Evolutionary conservation across 1,284 basidiomycete species (phyloP).

Genomic region (Salmacisia buchloeana): DNA sequence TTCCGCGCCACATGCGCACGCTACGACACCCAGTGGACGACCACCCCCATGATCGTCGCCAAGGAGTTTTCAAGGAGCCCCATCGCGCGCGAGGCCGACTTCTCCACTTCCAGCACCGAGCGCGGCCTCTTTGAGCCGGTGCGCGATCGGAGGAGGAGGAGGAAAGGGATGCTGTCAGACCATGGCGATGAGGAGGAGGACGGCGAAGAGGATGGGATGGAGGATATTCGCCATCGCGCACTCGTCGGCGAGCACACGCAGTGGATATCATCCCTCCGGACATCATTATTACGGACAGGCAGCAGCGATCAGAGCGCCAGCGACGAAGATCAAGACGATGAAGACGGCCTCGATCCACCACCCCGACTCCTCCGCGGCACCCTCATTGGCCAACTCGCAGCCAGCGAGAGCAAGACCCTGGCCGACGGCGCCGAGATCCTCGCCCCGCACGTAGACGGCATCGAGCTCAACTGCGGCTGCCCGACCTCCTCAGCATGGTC

Average conservation of each 20-base stretch:
- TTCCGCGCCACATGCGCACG: constrained; percentile 59
- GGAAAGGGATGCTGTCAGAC: background rate
- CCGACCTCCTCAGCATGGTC: constrained; percentile 49
- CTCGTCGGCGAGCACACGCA: constrained; percentile 13
- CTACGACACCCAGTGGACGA: constrained; percentile 60
- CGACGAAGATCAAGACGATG: constrained; percentile 37
- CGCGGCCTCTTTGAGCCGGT: constrained; percentile 55
- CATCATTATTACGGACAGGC: background rate
- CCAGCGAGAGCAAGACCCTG: constrained; percentile 55
- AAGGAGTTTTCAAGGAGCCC: constrained; percentile 58
- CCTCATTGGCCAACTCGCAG: constrained; percentile 60
- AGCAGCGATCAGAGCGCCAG: background rate
- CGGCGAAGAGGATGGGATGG: constrained; percentile 17
- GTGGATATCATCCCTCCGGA: background rate
- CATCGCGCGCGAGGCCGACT: constrained; percentile 57
- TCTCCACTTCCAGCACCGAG: constrained; percentile 56
- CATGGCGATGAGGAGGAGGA: constrained; percentile 10
- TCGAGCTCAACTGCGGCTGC: constrained; percentile 60
- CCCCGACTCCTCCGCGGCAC: constrained; percentile 53
- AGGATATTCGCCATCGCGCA: too few relatives aligned
- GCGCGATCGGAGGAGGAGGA: background rate
- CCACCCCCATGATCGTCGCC: constrained; percentile 62
- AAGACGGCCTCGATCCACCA: constrained; percentile 22
- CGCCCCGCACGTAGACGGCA: constrained; percentile 56
- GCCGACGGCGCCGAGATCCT: constrained; percentile 60